Evolutionary conservation across 257 asterid species (phyloP).

Genomic region (Nicotiana knightiana): DNA sequence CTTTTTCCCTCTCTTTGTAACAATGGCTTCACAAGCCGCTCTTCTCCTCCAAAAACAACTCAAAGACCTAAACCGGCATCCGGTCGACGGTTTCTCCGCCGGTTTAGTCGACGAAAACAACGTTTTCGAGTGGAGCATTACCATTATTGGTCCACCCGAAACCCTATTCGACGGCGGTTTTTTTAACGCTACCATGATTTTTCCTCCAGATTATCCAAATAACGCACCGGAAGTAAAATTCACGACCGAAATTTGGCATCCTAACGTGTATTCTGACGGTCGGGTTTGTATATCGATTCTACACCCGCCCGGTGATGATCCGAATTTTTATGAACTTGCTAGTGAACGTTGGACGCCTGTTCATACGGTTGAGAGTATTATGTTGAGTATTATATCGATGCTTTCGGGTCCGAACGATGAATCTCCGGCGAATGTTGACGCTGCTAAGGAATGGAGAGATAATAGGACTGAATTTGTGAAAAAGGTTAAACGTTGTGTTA

Average conservation of each 20-base stretch:
- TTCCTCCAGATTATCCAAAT: slow-evolving; percentile 84
- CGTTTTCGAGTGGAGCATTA: slow-evolving; percentile 90
- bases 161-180: slow-evolving; percentile 96
- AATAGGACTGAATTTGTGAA: slow-evolving; percentile 79
- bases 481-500: slow-evolving; percentile 85
- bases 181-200: slow-evolving; percentile 89
- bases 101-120: slow-evolving; percentile 81
- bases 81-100: slow-evolving; percentile 96
- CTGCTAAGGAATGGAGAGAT: slow-evolving; percentile 99
- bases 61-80: slow-evolving; percentile 73
- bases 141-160: slow-evolving; percentile 93
- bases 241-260: slow-evolving; percentile 96
- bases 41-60: slow-evolving; percentile 96
- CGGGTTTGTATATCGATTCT: slow-evolving; percentile 95
- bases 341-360: slow-evolving; percentile 99
- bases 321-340: slow-evolving; percentile 91
- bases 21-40: slow-evolving; percentile 62
- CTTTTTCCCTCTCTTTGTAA: not conserved
- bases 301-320: slow-evolving; percentile 99
- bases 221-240: slow-evolving; percentile 92
- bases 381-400: slow-evolving; percentile 97
- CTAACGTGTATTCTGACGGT: slow-evolving; percentile 87
- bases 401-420: slow-evolving; percentile 96
- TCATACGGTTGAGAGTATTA: slow-evolving; percentile 99
- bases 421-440: slow-evolving; percentile 99